phyloP scores from a whole-genome alignment of 805 yeast genomes.

The Danielozyma ontarioensis region DNA sequence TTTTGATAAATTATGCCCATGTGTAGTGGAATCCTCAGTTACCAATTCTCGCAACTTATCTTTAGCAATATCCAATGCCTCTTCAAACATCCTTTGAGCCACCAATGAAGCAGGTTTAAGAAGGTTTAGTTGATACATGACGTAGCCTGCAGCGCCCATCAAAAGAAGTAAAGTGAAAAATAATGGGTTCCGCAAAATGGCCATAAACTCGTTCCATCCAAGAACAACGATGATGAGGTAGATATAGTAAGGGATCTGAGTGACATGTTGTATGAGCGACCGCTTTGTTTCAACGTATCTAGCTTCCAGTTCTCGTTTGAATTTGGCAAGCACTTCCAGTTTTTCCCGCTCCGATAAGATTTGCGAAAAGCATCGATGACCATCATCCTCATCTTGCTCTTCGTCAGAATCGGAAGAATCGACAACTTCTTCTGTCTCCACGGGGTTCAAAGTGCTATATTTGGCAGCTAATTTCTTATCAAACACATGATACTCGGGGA shows the following conservation, averaged over 20 bases:
- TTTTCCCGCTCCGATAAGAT: constrained; percentile 56
- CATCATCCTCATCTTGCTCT: constrained; percentile 13
- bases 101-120: constrained; percentile 71
- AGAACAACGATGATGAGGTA: constrained; percentile 66
- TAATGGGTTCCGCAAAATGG: constrained; percentile 81
- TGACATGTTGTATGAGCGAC: constrained; percentile 68
- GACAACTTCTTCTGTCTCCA: constrained; percentile 18
- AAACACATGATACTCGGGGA: constrained; percentile 51
- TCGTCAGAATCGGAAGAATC: constrained; percentile 2
- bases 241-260: constrained; percentile 81
- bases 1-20: constrained; percentile 13
- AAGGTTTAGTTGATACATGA: constrained; percentile 65
- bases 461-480: constrained; percentile 16
- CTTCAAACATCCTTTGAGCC: constrained; percentile 51
- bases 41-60: constrained; percentile 55
- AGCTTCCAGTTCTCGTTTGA: constrained; percentile 73
- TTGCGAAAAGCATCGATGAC: constrained; percentile 44
- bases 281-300: constrained; percentile 84
- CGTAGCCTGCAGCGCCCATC: constrained; percentile 54
- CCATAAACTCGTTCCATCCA: constrained; percentile 96
- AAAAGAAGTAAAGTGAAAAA: constrained; percentile 60
- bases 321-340: constrained; percentile 49
- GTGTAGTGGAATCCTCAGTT: constrained; percentile 41
- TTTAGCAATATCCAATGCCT: constrained; percentile 53
- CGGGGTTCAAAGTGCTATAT: constrained; percentile 15